phyloP scores from a whole-genome alignment of 2,329 filamentous ascomycete species.

The Aspergillus arachidicola region DNA sequence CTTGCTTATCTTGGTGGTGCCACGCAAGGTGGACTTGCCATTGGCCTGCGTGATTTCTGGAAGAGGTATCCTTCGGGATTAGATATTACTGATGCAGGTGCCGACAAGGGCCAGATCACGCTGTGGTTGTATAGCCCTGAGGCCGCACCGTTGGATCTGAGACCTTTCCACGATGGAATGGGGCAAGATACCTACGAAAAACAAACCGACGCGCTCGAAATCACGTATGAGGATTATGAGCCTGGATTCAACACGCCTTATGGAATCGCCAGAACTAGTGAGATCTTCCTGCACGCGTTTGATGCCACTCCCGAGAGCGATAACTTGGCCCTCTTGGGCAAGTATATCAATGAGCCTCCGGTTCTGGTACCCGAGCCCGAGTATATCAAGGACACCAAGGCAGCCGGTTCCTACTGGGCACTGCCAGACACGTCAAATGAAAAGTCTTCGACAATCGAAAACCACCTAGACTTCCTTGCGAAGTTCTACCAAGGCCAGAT shows the following conservation, averaged over 20 bases:
- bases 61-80: constrained; percentile 63
- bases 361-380: constrained; percentile 52
- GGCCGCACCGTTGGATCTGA: constrained; percentile 58
- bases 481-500: constrained; percentile 60
- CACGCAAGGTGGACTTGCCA: constrained; percentile 58
- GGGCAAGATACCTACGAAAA: constrained; percentile 59
- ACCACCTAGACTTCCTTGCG: constrained; percentile 58
- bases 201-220: constrained; percentile 62
- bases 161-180: constrained; percentile 61
- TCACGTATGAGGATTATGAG: constrained; percentile 67
- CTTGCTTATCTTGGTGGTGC: constrained; percentile 63
- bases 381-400: constrained; percentile 56
- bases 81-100: constrained; percentile 56
- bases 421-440: constrained; percentile 32
- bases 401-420: constrained; percentile 60
- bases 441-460: constrained; percentile 49
- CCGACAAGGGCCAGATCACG: constrained; percentile 56
- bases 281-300: constrained; percentile 58
- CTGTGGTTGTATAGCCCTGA: constrained; percentile 64
- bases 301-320: constrained; percentile 55
- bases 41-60: constrained; percentile 65
- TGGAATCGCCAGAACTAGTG: constrained; percentile 61
- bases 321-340: constrained; percentile 47
- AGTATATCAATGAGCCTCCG: constrained; percentile 55
- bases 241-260: constrained; percentile 57